These are phyloP conservation scores for Chondrostereum purpureum DNA, from an alignment of 1,284 basidiomycete genomes.

Conservation along the genomic window DNA sequence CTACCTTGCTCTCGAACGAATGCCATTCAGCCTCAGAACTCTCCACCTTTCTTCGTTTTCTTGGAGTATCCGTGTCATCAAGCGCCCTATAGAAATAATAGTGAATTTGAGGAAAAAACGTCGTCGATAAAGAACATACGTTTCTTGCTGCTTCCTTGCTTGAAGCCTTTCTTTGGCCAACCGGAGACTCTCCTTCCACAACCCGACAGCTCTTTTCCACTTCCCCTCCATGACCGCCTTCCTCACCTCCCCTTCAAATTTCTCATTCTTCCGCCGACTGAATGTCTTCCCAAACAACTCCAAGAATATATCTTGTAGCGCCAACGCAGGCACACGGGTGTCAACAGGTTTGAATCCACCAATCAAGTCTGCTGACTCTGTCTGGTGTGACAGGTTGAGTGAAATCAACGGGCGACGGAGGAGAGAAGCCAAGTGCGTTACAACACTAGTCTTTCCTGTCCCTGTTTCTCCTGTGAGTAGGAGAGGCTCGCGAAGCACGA, in stretches of 20 bases:
- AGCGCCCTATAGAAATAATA: conserved; percentile 11
- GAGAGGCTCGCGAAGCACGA: conserved; percentile 77
- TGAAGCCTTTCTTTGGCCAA: conserved; percentile 61
- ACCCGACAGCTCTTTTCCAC: conserved; percentile 79
- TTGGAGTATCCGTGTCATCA: conserved; percentile 42
- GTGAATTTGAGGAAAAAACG: neutral
- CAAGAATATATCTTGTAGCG: conserved; percentile 73
- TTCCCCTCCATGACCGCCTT: conserved; percentile 79
- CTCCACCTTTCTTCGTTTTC: conserved; percentile 74
- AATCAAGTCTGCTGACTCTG: conserved; percentile 90
- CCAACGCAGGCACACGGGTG: conserved; percentile 70
- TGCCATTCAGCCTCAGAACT: conserved; percentile 61
- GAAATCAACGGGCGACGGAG: conserved; percentile 77
- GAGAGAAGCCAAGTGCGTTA: conserved; percentile 84
- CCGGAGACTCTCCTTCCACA: conserved; percentile 80
- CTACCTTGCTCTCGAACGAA: conserved; percentile 66
- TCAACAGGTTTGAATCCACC: conserved; percentile 97
- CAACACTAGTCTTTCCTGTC: conserved; percentile 94
- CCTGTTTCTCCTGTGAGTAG: conserved; percentile 97
- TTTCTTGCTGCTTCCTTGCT: conserved; percentile 31
- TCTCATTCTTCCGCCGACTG: conserved; percentile 84
- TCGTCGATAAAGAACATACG: conserved; percentile 31
- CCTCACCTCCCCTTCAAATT: conserved; percentile 80
- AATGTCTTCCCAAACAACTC: conserved; percentile 87
- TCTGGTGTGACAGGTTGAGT: conserved; percentile 95